Evolutionary conservation across 169 alveolate genomes (phyloP).

Genomic region (Plasmodium berghei): DNA sequence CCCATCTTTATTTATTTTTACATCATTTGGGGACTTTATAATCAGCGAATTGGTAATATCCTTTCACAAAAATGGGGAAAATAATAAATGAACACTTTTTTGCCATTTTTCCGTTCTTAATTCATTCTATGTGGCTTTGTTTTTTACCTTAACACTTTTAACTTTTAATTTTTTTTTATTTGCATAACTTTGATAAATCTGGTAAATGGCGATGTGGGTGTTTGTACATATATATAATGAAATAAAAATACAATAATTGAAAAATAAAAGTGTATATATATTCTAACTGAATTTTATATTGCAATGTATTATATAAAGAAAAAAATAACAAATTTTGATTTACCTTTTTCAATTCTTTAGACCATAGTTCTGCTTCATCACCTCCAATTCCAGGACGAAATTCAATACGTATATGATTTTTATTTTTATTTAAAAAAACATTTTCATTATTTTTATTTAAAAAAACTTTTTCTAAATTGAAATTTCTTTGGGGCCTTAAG

Average conservation of each 20-base stretch:
- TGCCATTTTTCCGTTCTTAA: not conserved
- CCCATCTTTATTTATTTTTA: conserved; percentile 41
- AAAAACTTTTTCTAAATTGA: conserved; percentile 5
- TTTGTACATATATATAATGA: not conserved
- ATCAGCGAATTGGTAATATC: conserved; percentile 36
- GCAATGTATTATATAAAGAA: not conserved
- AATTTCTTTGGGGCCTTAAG: not conserved
- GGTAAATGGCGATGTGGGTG: not conserved
- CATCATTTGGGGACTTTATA: conserved; percentile 11
- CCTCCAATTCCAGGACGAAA: conserved; percentile 74
- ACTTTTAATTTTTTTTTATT: conserved; percentile 37
- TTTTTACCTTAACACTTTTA: conserved; percentile 34
- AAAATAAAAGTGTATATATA: not conserved
- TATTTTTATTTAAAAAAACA: conserved; percentile 12
- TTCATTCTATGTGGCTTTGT: not conserved
- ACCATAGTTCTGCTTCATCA: conserved; percentile 53
- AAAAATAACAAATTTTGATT: not conserved
- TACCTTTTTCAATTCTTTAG: conserved; percentile 10
- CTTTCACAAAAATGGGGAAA: conserved; percentile 2
- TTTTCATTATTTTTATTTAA: conserved; percentile 19
- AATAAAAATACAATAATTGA: not conserved
- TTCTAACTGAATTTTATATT: not conserved
- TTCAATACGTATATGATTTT: conserved; percentile 56
- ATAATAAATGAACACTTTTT: not conserved
- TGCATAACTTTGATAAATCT: conserved; percentile 50